phyloP scores from a whole-genome alignment of 2,329 filamentous ascomycete genomes.

The Fusarium fracticaudum region DNA sequence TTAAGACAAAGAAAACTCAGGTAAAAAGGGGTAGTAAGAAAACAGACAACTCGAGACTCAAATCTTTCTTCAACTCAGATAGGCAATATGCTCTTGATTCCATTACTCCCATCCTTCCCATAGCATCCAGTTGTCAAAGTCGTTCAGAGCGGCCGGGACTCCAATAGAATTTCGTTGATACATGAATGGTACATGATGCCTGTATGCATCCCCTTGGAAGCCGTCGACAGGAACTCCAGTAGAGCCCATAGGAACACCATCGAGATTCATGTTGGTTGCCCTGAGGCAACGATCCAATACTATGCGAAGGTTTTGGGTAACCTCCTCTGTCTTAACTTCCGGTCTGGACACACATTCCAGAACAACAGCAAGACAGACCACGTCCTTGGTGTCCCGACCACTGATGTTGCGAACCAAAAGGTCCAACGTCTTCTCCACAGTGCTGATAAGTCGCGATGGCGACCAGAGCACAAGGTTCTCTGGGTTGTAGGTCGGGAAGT shows the following conservation, averaged over 20 bases:
- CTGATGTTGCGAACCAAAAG: constrained; percentile 57
- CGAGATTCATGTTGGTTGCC: constrained; percentile 55
- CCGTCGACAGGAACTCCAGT: constrained; percentile 17
- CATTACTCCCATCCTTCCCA: constrained; percentile 53
- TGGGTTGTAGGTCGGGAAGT: constrained; percentile 47
- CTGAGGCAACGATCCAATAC: constrained; percentile 58
- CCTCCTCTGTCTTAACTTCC: constrained; percentile 55
- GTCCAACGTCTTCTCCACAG: constrained; percentile 59
- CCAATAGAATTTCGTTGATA: constrained; percentile 45
- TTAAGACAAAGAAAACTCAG: constrained; percentile 14
- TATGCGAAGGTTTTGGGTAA: constrained; percentile 52
- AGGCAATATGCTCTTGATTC: background rate
- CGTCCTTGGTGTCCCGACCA: constrained; percentile 61
- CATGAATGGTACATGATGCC: constrained; percentile 44
- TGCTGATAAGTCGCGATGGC: constrained; percentile 51
- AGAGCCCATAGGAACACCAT: constrained; percentile 43
- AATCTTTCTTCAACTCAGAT: background rate
- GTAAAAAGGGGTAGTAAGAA: constrained; percentile 1
- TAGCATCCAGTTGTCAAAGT: constrained; percentile 50
- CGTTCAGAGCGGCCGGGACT: constrained; percentile 40
- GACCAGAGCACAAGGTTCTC: constrained; percentile 56
- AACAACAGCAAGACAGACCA: constrained; percentile 59
- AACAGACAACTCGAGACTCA: background rate
- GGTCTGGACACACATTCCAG: constrained; percentile 55
- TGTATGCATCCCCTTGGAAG: constrained; percentile 42